Percentiles rank a stretch among this genome's conserved stretches.
Evolutionary conservation across 2,329 filamentous ascomycete species (phyloP).

Genomic region (Ophiostoma tasmaniense): DNA sequence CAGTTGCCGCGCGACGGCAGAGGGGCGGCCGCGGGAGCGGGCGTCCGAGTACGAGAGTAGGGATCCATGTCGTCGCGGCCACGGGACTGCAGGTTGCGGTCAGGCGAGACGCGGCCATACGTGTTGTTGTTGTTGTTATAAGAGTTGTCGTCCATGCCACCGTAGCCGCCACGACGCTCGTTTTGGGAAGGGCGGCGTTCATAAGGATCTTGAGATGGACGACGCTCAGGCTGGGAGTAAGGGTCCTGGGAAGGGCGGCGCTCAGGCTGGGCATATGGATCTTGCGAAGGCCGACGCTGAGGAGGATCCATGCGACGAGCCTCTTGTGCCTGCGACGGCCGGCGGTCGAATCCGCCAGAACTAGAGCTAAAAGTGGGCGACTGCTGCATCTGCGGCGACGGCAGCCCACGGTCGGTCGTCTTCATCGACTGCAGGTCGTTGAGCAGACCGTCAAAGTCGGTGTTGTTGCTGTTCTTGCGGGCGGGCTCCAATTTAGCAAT

Average conservation of each 20-base stretch:
- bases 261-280: neutral
- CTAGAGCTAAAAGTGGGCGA: neutral
- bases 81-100: neutral
- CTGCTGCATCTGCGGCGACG: neutral
- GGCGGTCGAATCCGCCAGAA: neutral
- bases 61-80: neutral
- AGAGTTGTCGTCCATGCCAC: neutral
- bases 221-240: neutral
- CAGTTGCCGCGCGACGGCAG: conserved; percentile 59
- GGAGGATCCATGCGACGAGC: neutral
- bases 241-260: neutral
- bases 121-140: neutral
- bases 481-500: neutral
- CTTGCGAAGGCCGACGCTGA: neutral
- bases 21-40: neutral
- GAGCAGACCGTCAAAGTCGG: conserved; percentile 45
- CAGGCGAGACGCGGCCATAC: neutral
- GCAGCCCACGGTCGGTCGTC: conserved; percentile 15
- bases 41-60: neutral
- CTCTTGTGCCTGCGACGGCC: neutral
- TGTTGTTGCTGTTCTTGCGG: conserved; percentile 33
- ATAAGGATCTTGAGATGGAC: neutral
- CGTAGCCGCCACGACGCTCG: conserved; percentile 3
- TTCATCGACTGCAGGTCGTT: conserved; percentile 47
- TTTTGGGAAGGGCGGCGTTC: conserved; percentile 2